phyloP scores from a whole-genome alignment of 1,139 yeast genomes.

The Taphrina deformans region DNA sequence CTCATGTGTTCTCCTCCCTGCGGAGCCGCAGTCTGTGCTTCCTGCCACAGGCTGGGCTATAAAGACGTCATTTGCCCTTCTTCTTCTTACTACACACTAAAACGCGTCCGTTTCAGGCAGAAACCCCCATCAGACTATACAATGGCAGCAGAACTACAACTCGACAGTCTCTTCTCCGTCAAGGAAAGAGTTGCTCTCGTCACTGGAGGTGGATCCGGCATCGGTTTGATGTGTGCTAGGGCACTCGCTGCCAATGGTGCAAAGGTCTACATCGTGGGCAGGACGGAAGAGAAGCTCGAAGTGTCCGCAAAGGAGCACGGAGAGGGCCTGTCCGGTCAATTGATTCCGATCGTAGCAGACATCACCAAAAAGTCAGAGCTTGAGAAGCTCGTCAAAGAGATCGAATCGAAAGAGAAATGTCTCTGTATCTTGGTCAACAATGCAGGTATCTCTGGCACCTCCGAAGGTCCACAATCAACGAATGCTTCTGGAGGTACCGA shows the following conservation, averaged over 20 bases:
- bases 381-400: conserved; percentile 31
- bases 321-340: conserved; percentile 41
- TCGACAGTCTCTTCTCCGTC: conserved; percentile 37
- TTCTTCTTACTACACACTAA: not conserved
- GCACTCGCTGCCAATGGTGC: conserved; percentile 48
- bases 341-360: conserved; percentile 38
- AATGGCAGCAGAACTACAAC: not conserved
- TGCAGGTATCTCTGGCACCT: conserved; percentile 38
- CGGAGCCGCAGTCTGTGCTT: not conserved
- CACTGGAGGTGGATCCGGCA: conserved; percentile 34
- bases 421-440: conserved; percentile 40
- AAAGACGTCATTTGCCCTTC: not conserved
- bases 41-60: not conserved
- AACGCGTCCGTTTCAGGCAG: not conserved
- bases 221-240: conserved; percentile 39
- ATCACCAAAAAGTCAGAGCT: conserved; percentile 39
- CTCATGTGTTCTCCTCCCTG: not conserved
- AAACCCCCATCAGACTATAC: not conserved
- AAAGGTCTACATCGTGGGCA: conserved; percentile 50
- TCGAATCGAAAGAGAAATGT: conserved; percentile 39
- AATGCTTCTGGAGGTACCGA: conserved; percentile 27
- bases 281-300: conserved; percentile 48
- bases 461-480: conserved; percentile 23
- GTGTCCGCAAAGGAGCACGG: conserved; percentile 46
- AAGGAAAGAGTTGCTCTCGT: conserved; percentile 39